phyloP scores from a whole-genome alignment of 1,284 basidiomycete genomes.

The Xanthoconium separans region DNA sequence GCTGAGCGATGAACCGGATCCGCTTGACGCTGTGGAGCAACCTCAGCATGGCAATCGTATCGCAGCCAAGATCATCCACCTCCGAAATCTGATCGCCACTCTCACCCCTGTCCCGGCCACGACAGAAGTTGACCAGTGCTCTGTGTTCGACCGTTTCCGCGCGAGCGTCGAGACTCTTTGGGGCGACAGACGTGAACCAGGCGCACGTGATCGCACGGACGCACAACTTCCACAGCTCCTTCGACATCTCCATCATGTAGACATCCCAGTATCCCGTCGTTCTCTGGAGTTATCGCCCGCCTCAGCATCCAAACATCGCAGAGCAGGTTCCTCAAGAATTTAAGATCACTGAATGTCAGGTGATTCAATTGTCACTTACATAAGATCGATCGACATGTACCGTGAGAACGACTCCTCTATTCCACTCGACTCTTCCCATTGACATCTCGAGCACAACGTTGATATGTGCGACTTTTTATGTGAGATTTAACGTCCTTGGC shows the following conservation, averaged over 20 bases:
- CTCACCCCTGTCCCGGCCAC: conserved; percentile 28
- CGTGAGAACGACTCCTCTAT: not conserved
- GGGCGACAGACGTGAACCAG: conserved; percentile 16
- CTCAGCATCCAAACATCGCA: conserved; percentile 18
- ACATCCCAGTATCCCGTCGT: conserved; percentile 4
- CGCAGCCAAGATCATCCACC: conserved; percentile 25
- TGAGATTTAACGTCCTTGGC: conserved; percentile 19
- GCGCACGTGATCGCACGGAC: conserved; percentile 3
- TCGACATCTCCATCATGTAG: not conserved
- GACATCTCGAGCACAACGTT: not conserved
- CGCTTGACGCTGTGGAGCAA: not conserved
- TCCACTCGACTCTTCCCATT: not conserved
- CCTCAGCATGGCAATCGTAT: conserved; percentile 18
- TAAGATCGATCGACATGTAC: no score
- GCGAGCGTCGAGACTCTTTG: conserved; percentile 23
- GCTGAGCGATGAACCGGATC: conserved; percentile 4
- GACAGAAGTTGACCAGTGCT: conserved; percentile 16
- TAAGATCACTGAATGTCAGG: no score
- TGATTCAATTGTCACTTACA: not conserved
- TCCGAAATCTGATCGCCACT: conserved; percentile 17
- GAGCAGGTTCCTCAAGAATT: conserved; percentile 25
- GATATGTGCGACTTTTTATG: conserved; percentile 31
- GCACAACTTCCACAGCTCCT: not conserved
- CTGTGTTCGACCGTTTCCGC: conserved; percentile 21
- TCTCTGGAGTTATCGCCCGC: conserved; percentile 11